Conservation (phyloP, 306 rosid species). For the Trichosanthes truncata region DNA sequence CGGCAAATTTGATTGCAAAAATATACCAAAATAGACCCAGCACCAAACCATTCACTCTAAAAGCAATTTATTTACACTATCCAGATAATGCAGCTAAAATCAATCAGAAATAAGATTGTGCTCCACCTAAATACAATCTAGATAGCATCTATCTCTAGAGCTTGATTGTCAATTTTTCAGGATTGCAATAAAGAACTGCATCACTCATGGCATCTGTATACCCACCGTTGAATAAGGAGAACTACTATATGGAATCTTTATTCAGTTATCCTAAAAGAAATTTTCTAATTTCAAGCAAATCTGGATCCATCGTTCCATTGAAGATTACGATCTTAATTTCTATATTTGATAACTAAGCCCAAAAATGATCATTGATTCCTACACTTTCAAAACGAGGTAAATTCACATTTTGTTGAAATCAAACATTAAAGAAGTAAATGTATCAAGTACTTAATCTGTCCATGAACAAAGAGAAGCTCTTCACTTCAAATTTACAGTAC, state of each 20-base stretch:
- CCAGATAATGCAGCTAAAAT: not conserved
- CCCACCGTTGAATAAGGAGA: not conserved
- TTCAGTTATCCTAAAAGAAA: not conserved
- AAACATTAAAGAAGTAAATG: not conserved
- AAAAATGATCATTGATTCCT: not conserved
- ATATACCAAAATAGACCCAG: not conserved
- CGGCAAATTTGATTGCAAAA: not conserved
- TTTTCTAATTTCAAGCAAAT: not conserved
- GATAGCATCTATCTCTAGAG: not conserved
- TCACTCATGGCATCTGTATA: not conserved
- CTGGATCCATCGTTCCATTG: not conserved
- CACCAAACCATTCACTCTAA: not conserved
- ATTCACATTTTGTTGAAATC: not conserved
- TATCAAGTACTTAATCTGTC: not conserved
- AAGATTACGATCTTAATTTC: not conserved
- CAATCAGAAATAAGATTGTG: not conserved
- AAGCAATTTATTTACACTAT: not conserved
- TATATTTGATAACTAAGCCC: not conserved
- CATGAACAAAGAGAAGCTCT: not conserved
- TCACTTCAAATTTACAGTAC: constrained; percentile 23
- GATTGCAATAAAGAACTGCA: not conserved
- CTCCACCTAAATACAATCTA: not conserved
- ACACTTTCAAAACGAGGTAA: not conserved
- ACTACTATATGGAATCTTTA: not conserved
- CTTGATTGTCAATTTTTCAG: not conserved